Base-by-base conservation (phyloP, 129 eudicot genomes). In the Apium graveolens region DNA sequence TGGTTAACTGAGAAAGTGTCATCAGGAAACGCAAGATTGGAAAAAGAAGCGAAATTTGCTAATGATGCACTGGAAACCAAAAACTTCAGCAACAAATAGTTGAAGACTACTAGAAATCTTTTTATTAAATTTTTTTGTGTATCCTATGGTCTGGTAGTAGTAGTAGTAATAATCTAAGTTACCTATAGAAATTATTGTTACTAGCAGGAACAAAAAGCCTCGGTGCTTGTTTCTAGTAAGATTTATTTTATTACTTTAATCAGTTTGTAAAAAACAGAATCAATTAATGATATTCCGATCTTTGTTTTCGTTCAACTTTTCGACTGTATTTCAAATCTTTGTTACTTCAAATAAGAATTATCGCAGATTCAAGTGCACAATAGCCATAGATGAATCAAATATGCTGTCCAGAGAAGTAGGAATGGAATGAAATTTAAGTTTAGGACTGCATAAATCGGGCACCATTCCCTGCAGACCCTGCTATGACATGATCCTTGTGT, bases 1-100 rank as follows among this genome's bases (percentile, higher is more conserved):
- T 92, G 97, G 97, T 77, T 92, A 17, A 78, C 86, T 10, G 90
- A 89, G 62, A 88, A 76, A 88, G 78, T 84, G 34, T 78, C 26
- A 20, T 37, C 27, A 13, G 87, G 85, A n/a, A 79, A 85, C 38
- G 66, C 85, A 31, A 82, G 80, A 66, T 3, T 89, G 39, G 93
- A 90, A 84, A 84, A 73, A 12, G 88, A 89, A 42, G 69, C 80
- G 51, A 91, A 89, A 81, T 43, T 39, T 17, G 80, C n/a, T 11
- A 82, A 85, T 32, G 88, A 90, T 18, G 29, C 62, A 74, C 65
- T 68, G 71, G 39, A 42, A 29, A 72, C 66, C 46, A 66, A 45
- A 11, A 73, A 24, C n/a, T 75, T 70, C 76, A 43, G 79, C 79
- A 42, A 73, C 12, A 43, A 44, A 39, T 31, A 24, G 2, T 76